phyloP scores from a whole-genome alignment of 2,329 filamentous ascomycete species.

The Allantophomopsis lycopodina region DNA sequence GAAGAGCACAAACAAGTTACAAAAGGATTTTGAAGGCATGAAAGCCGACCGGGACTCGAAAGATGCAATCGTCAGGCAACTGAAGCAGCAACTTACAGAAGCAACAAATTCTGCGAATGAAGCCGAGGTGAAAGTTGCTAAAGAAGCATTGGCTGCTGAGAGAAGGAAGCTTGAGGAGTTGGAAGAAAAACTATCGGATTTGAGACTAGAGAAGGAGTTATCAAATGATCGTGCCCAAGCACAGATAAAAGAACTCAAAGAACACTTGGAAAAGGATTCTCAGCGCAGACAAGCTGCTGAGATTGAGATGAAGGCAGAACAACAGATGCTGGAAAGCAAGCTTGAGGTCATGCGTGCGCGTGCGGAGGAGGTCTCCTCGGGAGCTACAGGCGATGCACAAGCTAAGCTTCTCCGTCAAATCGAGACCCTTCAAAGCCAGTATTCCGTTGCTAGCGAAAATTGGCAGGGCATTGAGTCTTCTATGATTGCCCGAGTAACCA shows the following conservation, averaged over 20 bases:
- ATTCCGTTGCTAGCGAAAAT: slow-evolving; percentile 86
- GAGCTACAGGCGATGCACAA: slow-evolving; percentile 67
- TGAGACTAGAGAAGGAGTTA: slow-evolving; percentile 70
- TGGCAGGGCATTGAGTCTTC: slow-evolving; percentile 95
- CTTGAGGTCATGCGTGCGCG: slow-evolving; percentile 75
- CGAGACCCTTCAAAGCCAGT: slow-evolving; percentile 90
- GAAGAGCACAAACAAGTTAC: slow-evolving; percentile 32
- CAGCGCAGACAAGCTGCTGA: slow-evolving; percentile 58
- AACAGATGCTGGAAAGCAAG: slow-evolving; percentile 69
- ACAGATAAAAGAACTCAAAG: slow-evolving; percentile 58
- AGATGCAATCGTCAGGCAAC: slow-evolving; percentile 48
- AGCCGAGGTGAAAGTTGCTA: slow-evolving; percentile 51
- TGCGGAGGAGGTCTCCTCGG: slow-evolving; percentile 81
- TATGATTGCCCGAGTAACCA: slow-evolving; percentile 61
- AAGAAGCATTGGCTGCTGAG: slow-evolving; percentile 55
- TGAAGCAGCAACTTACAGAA: slow-evolving; percentile 56
- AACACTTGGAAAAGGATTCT: slow-evolving; percentile 58
- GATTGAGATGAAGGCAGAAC: slow-evolving; percentile 67
- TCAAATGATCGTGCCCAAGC: slow-evolving; percentile 54
- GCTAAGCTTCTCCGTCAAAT: slow-evolving; percentile 87
- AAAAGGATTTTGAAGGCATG: slow-evolving; percentile 45
- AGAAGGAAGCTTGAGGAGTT: slow-evolving; percentile 38
- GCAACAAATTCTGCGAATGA: slow-evolving; percentile 53
- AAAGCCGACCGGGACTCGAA: slow-evolving; percentile 49
- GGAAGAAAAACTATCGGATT: slow-evolving; percentile 42